phyloP scores from a whole-genome alignment of 768 basidiomycete genomes.

The Austroboletus eburneus region DNA sequence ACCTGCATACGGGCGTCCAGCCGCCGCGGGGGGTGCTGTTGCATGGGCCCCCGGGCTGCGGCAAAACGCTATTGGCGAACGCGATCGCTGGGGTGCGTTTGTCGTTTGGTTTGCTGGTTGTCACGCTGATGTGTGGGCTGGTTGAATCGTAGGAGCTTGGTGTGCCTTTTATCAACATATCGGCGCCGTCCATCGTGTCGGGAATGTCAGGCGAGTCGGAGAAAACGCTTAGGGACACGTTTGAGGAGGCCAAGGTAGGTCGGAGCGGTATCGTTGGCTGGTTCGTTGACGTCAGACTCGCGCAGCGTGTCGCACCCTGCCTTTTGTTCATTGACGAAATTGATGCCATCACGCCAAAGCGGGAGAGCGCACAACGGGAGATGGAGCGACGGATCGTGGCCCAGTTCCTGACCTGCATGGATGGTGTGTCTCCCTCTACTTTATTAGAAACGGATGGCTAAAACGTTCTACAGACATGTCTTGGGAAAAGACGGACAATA shows the following conservation, averaged over 20 bases:
- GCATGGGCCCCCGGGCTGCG: conserved; percentile 95
- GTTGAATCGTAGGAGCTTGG: conserved; percentile 66
- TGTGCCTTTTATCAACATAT: conserved; percentile 89
- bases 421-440: conserved; percentile 55
- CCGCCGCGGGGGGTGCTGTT: conserved; percentile 89
- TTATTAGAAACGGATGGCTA: neutral
- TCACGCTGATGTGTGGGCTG: neutral
- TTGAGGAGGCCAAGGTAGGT: conserved; percentile 90
- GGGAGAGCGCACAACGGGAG: conserved; percentile 96
- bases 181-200: conserved; percentile 92
- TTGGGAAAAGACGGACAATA: conserved; percentile 92
- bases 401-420: conserved; percentile 97
- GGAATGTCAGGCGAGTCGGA: conserved; percentile 99
- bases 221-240: conserved; percentile 92
- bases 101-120: no score
- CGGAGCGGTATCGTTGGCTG: neutral
- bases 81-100: conserved; percentile 92
- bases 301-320: conserved; percentile 83
- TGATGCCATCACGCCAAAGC: conserved; percentile 94
- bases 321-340: conserved; percentile 97
- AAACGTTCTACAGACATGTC: conserved; percentile 74
- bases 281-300: neutral
- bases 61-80: conserved; percentile 91
- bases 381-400: conserved; percentile 98
- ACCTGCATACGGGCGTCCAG: conserved; percentile 87